Evolutionary conservation across 2,329 filamentous ascomycete genomes (phyloP), one percentile per base, ranked within the genome.

Genomic region (Drechslerella coelobrocha): DNA sequence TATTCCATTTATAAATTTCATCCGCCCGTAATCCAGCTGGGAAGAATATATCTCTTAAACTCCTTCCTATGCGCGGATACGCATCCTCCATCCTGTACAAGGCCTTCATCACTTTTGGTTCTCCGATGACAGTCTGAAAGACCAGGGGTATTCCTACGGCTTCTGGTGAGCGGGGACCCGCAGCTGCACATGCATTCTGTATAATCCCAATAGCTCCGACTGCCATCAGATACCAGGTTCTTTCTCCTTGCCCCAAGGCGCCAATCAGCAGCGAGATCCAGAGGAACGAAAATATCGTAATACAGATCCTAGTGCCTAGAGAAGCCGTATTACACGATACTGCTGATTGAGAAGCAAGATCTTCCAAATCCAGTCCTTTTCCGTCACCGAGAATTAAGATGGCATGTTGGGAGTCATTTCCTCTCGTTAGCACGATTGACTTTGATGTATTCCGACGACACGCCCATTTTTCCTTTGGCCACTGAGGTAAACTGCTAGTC

Each of bases 401-500:
- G 1, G 77, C 78, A 75, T 82, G 77, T 61, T 78, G 78, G 9
- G 68, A 72, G 7, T 80, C 81, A 65, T 81, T 82, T 1, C 81
- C 80, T 0, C 74, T 65, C 0, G 79, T 81, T 5, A 82, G 57
- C 2, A 77, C 61, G 14, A 77, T 74, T 0, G 73, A 77, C 52
- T 78, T 76, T 6, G 72, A 66, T 4, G 73, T 62, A 3, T 74
- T 62, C 2, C 54, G 68, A 10, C 78, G 77, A 69, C 78, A 80
- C 0, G 78, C 76, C 77, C 79, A 81, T 71, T 82, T 83, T 73
- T 83, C 82, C 12, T 68, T 69, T 21, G 65, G 73, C 81, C 81
- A 82, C 71, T 82, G 81, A 1, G 76, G 74, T 2, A 83, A 73
- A 2, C 74, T 60, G 0, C 80, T 79, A 0, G 76, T 77, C 0